Evolutionary conservation across 345 rosid genomes (phyloP).

Genomic region (Pistacia integerrima): DNA sequence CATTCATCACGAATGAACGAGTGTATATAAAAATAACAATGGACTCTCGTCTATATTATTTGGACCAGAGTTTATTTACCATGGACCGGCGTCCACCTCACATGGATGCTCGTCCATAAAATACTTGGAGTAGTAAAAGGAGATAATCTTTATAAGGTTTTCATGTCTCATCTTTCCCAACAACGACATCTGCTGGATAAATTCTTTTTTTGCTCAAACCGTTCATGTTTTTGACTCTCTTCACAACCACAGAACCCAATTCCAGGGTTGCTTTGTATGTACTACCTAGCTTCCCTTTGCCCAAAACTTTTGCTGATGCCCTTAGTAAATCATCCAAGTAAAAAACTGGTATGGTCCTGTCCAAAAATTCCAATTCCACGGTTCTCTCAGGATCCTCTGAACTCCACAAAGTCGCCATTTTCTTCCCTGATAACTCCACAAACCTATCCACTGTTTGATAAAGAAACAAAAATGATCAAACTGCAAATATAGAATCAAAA

Average conservation of each 20-base stretch:
- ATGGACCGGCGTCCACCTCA: too few relatives aligned
- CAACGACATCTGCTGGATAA: conserved; percentile 49
- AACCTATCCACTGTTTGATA: conserved; percentile 4
- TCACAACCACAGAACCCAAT: conserved; percentile 45
- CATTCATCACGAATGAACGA: too few relatives aligned
- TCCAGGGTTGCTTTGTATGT: conserved; percentile 55
- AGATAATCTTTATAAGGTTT: conserved; percentile 44
- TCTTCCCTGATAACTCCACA: conserved; percentile 21
- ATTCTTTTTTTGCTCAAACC: conserved; percentile 45
- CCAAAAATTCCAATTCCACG: conserved; percentile 48
- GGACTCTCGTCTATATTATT: too few relatives aligned
- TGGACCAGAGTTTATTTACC: too few relatives aligned
- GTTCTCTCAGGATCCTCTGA: conserved; percentile 43
- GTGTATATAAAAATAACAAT: too few relatives aligned
- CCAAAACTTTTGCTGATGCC: conserved; percentile 54
- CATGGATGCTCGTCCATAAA: too few relatives aligned
- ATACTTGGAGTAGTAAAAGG: conserved; percentile 44
- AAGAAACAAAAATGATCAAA: background rate
- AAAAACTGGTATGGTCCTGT: conserved; percentile 32
- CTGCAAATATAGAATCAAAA: background rate
- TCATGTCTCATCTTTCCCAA: conserved; percentile 54
- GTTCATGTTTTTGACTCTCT: conserved; percentile 42
- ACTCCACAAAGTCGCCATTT: conserved; percentile 19
- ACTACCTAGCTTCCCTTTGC: conserved; percentile 48
- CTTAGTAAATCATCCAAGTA: conserved; percentile 62